Base-by-base conservation (phyloP, 805 yeast species). In the Debaryomyces hansenii region DNA sequence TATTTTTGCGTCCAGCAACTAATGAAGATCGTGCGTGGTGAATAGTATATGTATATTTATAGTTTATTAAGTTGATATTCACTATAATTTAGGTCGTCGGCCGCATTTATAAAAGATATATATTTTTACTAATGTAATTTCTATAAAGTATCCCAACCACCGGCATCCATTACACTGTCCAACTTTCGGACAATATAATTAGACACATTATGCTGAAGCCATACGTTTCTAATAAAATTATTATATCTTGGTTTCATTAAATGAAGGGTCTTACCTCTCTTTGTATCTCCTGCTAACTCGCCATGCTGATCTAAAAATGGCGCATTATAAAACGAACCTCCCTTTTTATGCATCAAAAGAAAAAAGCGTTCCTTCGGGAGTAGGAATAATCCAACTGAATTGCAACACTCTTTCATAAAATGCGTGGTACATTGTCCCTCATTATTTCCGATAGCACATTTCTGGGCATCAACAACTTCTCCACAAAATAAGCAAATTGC, bases 141-240 rank as follows among this genome's bases (percentile, higher is more conserved):
- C 62, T 69, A 89, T 50, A 87, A 69, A 1, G 94, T 87, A 55
- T 87, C 94, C 99, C 99, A 92, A 0, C 99, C 99, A 7, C 99
- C 99, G 33, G 85, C 80, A 63, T 92, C 98, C 29, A 85, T 66
- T 6, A 78, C 79, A 34, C 85, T 82, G 56, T 92, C 98, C 12
- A 92, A 74, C 53, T 83, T 83, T 51, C 98, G 74, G 1, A 90
- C 90, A 29, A 91, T 83, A 38, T 77, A 74, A 55, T 88, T 89
- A 4, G 89, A 85, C 2, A 89, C 72, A 58, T 87, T 87, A 58
- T 90, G 91, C 46, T 80, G 84, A 15, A 91, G 70, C 91, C 97
- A 86, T 37, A 89, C 69, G 29, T 77, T 78, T 44, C 84, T 75
- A 15, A 78, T 78, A 47, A 91, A 75, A 36, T 83, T 80, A 18